A percentile compares a stretch with the other conserved stretches of the same genome.
Evolutionary conservation across 345 rosid species (phyloP).

Genomic region (Punica granatum): DNA sequence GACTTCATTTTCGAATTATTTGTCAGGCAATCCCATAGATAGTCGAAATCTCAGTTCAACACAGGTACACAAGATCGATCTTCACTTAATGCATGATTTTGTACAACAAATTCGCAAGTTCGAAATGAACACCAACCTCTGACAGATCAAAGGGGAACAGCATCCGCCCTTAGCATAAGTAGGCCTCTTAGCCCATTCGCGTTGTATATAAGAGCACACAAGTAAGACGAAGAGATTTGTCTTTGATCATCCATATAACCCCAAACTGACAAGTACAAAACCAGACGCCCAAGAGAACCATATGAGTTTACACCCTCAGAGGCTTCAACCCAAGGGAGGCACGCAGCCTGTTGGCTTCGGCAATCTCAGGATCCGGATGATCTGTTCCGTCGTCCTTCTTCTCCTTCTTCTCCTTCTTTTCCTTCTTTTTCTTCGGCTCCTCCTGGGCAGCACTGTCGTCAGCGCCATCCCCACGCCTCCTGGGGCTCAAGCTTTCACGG

Average conservation of each 20-base stretch:
- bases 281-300: neutral
- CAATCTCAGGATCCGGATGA: conserved; percentile 87
- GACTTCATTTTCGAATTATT: too few relatives aligned
- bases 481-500: conserved; percentile 39
- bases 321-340: conserved; percentile 77
- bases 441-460: conserved; percentile 29
- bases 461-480: conserved; percentile 33
- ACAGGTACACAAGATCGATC: too few relatives aligned
- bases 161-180: neutral
- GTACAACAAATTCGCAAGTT: too few relatives aligned
- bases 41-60: too few relatives aligned
- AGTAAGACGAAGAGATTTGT: neutral
- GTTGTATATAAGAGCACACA: neutral
- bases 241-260: neutral
- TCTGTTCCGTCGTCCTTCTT: conserved; percentile 76
- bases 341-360: conserved; percentile 76
- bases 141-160: too few relatives aligned
- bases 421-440: conserved; percentile 75
- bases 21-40: too few relatives aligned
- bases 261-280: neutral
- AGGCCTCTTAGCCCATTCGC: too few relatives aligned
- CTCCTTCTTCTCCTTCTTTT: conserved; percentile 40
- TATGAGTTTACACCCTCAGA: conserved; percentile 21
- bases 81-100: too few relatives aligned
- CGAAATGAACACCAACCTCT: too few relatives aligned